Evolutionary conservation across 768 basidiomycete genomes (phyloP), one percentile per base, ranked within the genome.

Genomic region (Russula sp.): DNA sequence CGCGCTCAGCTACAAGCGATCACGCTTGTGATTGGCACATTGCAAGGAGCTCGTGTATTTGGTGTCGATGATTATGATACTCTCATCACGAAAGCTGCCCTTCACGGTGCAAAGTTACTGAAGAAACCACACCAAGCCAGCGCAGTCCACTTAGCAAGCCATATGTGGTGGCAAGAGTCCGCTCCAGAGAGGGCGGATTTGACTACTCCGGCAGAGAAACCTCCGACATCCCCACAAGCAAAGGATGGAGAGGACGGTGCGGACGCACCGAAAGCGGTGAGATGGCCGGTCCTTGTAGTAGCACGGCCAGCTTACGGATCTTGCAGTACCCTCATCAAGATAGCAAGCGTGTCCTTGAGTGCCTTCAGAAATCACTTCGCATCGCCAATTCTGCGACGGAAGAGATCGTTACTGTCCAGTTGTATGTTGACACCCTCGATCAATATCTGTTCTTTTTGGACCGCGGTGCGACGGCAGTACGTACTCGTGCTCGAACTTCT

Each of bases 101-200:
- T 98, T 66, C 97, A 99, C 72, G 94, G 93, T 5, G 90, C 94
- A 35, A 96, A 96, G 75, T 75, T 98, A 65, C 73, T 99, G 73
- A 99, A 99, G 82, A 98, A 99, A 81, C 93, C 93, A 13, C 96
- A 98, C 73, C 97, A 98, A 74, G 89, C 95, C 13, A 91, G 87
- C 9, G 97, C 96, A 5, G 97, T 98, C 22, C 86, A 90, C 52
- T 79, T 93, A 35, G 97, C 97, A 8, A 97, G 94, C 72, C 97
- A 99, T 75, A 75, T 99, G 67, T 99, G 96, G 96, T 99, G 95
- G 95, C 97, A 98, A 72, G 88, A 88, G 64, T 73, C 79, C 1
- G 66, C 75, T 22, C 65, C 74, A 58, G 71, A 73, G 25, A 83
- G 79, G 14, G 76, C 71, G 29, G 81, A 81, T 43, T 75, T 70